Conservation (phyloP, 73 alveolate genomes). For the Paramecium biaurelia region DNA sequence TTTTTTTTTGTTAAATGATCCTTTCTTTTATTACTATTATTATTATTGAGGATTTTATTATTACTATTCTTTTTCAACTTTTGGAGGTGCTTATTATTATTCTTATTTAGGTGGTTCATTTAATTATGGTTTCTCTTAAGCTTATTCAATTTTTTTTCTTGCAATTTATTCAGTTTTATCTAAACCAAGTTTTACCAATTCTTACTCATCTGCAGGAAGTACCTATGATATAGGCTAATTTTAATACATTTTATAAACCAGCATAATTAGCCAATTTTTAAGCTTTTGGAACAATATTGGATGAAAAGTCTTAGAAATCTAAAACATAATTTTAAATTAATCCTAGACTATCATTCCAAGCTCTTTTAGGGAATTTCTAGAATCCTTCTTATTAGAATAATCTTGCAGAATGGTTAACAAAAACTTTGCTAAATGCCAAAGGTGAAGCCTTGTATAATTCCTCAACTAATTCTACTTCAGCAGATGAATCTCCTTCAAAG, state of each 20-base stretch:
- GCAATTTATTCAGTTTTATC: slow-evolving; percentile 4
- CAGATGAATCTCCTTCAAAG: slow-evolving; percentile 84
- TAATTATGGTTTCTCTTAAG: background rate
- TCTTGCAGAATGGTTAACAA: slow-evolving; percentile 26
- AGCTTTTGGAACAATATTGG: slow-evolving; percentile 55
- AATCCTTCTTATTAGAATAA: slow-evolving; percentile 18
- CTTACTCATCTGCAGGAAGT: slow-evolving; percentile 19
- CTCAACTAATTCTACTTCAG: slow-evolving; percentile 53
- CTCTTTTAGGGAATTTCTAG: slow-evolving; percentile 60
- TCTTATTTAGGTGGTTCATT: background rate
- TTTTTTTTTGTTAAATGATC: background rate
- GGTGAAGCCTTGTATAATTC: slow-evolving; percentile 49
- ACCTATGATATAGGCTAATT: background rate
- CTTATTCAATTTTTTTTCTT: background rate
- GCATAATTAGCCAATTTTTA: slow-evolving; percentile 86
- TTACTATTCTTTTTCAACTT: background rate
- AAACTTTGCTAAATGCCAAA: slow-evolving; percentile 8
- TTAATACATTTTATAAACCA: slow-evolving; percentile 75
- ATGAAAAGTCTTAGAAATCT: slow-evolving; percentile 42
- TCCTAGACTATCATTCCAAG: slow-evolving; percentile 61
- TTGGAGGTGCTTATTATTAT: background rate
- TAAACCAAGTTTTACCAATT: background rate
- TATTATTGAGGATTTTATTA: background rate
- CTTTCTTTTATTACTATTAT: background rate
- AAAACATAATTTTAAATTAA: slow-evolving; percentile 48